Evolutionary conservation across 2,329 filamentous ascomycete genomes (phyloP), one percentile per base, ranked within the genome.

Genomic region (Arthrocladium fulminans): DNA sequence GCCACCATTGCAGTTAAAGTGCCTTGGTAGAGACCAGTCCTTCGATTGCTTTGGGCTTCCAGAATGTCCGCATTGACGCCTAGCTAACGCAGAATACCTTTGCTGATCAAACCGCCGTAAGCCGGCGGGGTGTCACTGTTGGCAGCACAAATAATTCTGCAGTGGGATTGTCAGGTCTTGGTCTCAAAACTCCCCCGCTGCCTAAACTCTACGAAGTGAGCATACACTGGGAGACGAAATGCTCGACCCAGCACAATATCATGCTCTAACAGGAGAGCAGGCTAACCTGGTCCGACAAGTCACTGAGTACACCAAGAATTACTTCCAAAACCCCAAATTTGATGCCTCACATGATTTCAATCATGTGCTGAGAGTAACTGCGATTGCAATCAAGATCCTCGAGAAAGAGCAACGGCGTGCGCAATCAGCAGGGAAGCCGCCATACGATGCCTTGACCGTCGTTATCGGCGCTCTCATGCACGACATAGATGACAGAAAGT

Each of bases 321-420:
- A 54, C 43, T 59, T 59, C 50, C 49, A 49, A 34, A 49, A 57
- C 35, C 55, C 56, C 10, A 50, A 54, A 32, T 60, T 60, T 67
- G 89, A 96, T 67, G 80, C 80, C 45, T 94, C 87, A 1, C 89
- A 96, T 70, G 87, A 94, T 70, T 94, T 86, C 71, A 72, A 79
- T 49, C 89, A 96, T 65, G 86, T 95, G 60, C 72, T 80, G 54
- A 83, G 89, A 46, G 88, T 96, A 19, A 69, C 88, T 19, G 74
- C 76, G n/a, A 77, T 92, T 29, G 79, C 88, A 5, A 78, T 79
- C 39, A 70, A 76, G 56, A 83, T 88, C 53, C 73, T 85, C 50
- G 60, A 71, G 42, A 65, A 60, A 38, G 45, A 55, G 19, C 39
- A 47, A 2, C 49, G 49, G 24, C 44, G 35, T 15, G 46, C 38